Evolutionary conservation across 192 early-diverging fungal genomes (phyloP), one percentile per base, ranked within the genome.

Genomic region (Coemansia sp.): DNA sequence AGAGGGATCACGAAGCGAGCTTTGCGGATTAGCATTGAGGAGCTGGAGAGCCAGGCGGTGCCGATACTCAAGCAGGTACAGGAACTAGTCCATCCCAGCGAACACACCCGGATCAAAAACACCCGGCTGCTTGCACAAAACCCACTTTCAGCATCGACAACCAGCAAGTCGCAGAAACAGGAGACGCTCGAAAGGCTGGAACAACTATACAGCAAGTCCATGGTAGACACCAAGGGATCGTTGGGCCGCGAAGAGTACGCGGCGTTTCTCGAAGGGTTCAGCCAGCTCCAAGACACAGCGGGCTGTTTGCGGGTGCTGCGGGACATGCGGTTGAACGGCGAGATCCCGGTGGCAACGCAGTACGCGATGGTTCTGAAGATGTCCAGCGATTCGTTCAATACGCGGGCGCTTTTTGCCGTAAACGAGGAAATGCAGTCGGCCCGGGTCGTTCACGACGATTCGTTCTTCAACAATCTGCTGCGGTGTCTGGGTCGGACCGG

Each of bases 241-340:
- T 51, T 57, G 23, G 31, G 46, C 3, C 12, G n/a, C 1, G 39
- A 32, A 9, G 66, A 68, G 12, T 58, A 56, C 42, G 34, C 32
- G 17, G 67, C 66, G 34, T 45, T 77, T 39, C 42, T 77, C 6
- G 63, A 69, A 10, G 74, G 67, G 6, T 77, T 56, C 57, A 39
- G 40, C 32, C 34, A 38, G 3, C 14, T 62, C n/a, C 14, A 34
- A 10, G 53, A 52, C 52, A 50, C 40, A 14, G 1, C 8, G 2
- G 40, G 21, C 1, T 53, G 74, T 42, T 34, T 63, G 5, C 3
- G 8, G 10, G 67, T 70, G 31, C 59, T 77, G 41, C 59, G 47
- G n/a, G 51, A 45, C 5, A 77, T 70, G 74, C 58, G 67, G 8
- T 5, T 7, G 20, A 14, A 31, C 3, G 57, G 56, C 0, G 12